Conservation (phyloP, 495 filamentous ascomycete genomes). For the Thozetella sp. region DNA sequence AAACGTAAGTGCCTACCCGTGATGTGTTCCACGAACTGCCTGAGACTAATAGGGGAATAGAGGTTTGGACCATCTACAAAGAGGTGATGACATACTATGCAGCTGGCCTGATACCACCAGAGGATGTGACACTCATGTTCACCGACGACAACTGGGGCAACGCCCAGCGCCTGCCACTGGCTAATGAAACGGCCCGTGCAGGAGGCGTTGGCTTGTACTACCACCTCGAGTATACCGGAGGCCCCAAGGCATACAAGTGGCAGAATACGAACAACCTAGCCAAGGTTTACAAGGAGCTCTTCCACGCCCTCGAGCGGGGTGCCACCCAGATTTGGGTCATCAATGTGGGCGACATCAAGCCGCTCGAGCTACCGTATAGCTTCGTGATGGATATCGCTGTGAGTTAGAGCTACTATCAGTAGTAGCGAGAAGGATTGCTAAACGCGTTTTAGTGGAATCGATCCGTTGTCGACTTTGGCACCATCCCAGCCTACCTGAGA, state of each 20-base stretch:
- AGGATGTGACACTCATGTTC: slow-evolving; percentile 66
- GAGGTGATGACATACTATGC: slow-evolving; percentile 64
- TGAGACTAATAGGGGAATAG: no score
- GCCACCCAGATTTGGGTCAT: slow-evolving; percentile 64
- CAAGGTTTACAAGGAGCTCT: slow-evolving; percentile 47
- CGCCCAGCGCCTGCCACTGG: slow-evolving; percentile 56
- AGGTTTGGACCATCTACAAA: slow-evolving; percentile 66
- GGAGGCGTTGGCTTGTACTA: slow-evolving; percentile 67
- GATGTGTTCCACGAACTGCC: no score
- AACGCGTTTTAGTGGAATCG: slow-evolving; percentile 43
- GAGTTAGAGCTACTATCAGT: neutral
- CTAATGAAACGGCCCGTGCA: slow-evolving; percentile 47
- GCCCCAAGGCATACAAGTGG: slow-evolving; percentile 58
- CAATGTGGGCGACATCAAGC: slow-evolving; percentile 68
- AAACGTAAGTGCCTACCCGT: no score
- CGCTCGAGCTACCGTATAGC: slow-evolving; percentile 37
- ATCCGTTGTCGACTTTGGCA: slow-evolving; percentile 40
- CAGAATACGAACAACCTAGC: slow-evolving; percentile 53
- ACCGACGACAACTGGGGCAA: slow-evolving; percentile 69
- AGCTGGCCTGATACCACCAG: slow-evolving; percentile 57
- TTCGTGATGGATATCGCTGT: slow-evolving; percentile 49
- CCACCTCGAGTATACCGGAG: slow-evolving; percentile 64
- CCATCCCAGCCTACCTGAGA: slow-evolving; percentile 17
- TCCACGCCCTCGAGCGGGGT: slow-evolving; percentile 50
- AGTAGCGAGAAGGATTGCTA: neutral